A percentile compares a stretch with the other conserved stretches of the same genome.
These are phyloP conservation scores for Rhytidiadelphus loreus DNA, from an alignment of 225 moss, liverwort and hornwort species.

Conservation along the genomic window DNA sequence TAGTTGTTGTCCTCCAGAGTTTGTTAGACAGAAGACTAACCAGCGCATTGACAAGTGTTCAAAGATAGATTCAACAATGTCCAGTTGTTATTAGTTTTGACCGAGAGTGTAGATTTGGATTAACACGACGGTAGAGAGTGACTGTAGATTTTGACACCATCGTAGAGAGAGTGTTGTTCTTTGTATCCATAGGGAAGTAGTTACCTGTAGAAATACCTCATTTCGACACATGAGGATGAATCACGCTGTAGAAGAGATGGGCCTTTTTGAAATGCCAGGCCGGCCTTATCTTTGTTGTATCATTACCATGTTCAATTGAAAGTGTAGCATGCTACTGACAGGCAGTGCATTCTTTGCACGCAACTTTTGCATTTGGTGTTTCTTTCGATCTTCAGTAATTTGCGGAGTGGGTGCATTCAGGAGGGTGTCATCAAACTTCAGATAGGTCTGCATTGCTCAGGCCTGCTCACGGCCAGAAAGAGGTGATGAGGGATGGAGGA, in stretches of 20 bases:
- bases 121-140: background rate
- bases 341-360: constrained; percentile 1
- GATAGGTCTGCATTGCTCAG: background rate
- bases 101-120: background rate
- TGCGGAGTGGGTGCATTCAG: background rate
- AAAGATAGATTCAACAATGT: constrained; percentile 8
- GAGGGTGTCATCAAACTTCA: background rate
- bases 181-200: background rate
- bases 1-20: background rate
- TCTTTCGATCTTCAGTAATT: background rate
- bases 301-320: constrained; percentile 9
- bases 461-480: background rate
- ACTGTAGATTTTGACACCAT: background rate
- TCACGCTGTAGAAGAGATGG: background rate
- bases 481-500: background rate
- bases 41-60: constrained; percentile 2
- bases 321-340: background rate
- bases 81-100: constrained; percentile 9
- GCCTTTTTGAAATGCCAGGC: background rate
- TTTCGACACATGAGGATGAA: background rate
- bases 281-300: constrained; percentile 9
- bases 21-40: background rate
- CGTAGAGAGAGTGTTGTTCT: background rate
- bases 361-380: background rate
- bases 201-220: background rate